Conservation (phyloP, 208 protist genomes). For the Trypanosoma avium region DNA sequence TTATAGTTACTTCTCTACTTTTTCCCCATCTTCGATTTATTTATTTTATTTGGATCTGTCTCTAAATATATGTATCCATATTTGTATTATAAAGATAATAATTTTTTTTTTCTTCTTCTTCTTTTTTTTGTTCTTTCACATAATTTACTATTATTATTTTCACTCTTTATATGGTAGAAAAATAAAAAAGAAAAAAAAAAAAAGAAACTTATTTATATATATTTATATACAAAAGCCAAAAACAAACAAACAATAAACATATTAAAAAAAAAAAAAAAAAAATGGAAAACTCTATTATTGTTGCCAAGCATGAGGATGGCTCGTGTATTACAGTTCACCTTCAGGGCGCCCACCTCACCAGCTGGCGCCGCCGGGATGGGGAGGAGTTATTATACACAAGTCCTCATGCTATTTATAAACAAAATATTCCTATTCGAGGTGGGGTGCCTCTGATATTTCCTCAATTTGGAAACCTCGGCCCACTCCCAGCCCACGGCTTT, state of each 20-base stretch:
- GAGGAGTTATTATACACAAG: constrained; percentile 82
- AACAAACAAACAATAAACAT: background rate
- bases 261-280: background rate
- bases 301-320: constrained; percentile 37
- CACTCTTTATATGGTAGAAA: no score
- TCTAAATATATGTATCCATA: constrained; percentile 4
- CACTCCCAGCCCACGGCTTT: constrained; percentile 79
- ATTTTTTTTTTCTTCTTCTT: constrained; percentile 17
- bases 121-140: background rate
- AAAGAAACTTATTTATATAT: background rate
- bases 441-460: constrained; percentile 90
- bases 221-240: background rate
- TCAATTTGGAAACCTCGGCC: constrained; percentile 78
- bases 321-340: constrained; percentile 78
- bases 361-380: constrained; percentile 61
- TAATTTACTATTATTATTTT: background rate
- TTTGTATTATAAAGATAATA: background rate
- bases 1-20: no score
- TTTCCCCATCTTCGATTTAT: background rate
- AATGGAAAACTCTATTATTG: constrained; percentile 13
- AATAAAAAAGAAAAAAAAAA: background rate
- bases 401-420: constrained; percentile 67
- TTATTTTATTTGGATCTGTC: background rate
- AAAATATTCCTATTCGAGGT: constrained; percentile 76
- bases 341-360: constrained; percentile 86